Evolutionary conservation across 176 grass and related monocot species (phyloP), one percentile per base, ranked within the genome.

Genomic region (Oryza brachyantha): DNA sequence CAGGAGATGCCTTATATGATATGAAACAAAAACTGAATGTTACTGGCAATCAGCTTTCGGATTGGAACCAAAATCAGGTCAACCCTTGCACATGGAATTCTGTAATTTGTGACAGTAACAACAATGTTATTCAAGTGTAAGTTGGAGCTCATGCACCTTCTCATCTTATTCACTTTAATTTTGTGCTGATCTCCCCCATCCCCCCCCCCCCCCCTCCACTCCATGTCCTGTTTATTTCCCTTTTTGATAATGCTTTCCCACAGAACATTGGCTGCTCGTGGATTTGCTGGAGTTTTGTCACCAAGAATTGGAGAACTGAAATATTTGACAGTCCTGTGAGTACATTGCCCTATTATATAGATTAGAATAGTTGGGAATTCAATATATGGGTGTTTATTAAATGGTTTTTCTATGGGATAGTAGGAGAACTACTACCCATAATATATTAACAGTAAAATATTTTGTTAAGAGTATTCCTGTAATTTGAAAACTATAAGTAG

Each of bases 281-380:
- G 88, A 78, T 97, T 97, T 73, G 80, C 80, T 27, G 93, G 93
- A 42, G 80, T 83, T 73, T 64, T 97, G 52, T 93, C 93, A 43
- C 80, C 90, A 90, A 90, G 79, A 88, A 93, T 97, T 73, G 93
- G 93, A 81, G 90, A 93, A 42, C 85, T 97, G 50, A 84, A 82
- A 25, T 82, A 90, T 88, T 88, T 97, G 85, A 93, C 25, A 77
- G 76, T 84, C 40, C 71, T 97, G 93, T 97, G 66, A 88, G 93
- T 84, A 52, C 10, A 64, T 38, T 78, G 8, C 73, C 11, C 54
- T 67, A 38, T 64, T 71, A 12, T 50, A 3, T 67, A 32, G 34
- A 43, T 74, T 64, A 73, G 45, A 22, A 6, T 73, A 52, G 12
- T 14, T 70, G 7, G 16, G 11, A 74, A 22, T 36, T n/a, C n/a